phyloP scores from a whole-genome alignment of 116 monocot species.

The Papilionanthe hybrid region DNA sequence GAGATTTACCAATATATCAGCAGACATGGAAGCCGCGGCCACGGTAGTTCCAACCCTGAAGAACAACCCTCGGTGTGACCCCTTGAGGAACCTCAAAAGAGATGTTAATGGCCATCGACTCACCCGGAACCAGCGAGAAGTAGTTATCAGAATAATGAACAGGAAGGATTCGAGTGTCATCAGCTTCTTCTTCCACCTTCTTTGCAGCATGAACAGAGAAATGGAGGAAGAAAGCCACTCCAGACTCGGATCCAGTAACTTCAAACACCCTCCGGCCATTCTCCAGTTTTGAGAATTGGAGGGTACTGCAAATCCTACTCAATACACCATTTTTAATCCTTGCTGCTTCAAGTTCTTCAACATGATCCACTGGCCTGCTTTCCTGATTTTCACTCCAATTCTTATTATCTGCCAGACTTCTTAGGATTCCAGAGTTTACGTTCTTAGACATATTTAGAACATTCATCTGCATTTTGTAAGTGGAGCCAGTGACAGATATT shows the following conservation, averaged over 20 bases:
- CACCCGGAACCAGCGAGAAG: constrained; percentile 86
- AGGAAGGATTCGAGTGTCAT: constrained; percentile 85
- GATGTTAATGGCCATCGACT: constrained; percentile 44
- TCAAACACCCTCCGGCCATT: constrained; percentile 17
- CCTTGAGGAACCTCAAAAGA: constrained; percentile 74
- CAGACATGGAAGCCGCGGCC: background rate
- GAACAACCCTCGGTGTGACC: constrained; percentile 52
- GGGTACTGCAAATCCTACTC: constrained; percentile 29
- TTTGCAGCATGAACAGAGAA: constrained; percentile 73
- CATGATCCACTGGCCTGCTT: no score
- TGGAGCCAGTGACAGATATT: constrained; percentile 46
- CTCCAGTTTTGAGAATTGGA: constrained; percentile 3
- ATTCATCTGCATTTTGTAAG: constrained; percentile 53
- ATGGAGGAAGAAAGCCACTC: constrained; percentile 85
- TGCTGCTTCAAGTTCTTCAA: background rate
- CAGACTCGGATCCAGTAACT: constrained; percentile 48
- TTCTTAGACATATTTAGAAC: constrained; percentile 59
- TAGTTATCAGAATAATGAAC: constrained; percentile 97
- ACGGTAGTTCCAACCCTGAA: constrained; percentile 80
- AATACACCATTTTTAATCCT: constrained; percentile 7
- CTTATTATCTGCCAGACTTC: background rate
- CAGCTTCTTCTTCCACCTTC: constrained; percentile 17
- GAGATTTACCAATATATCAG: background rate
- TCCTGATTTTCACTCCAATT: background rate
- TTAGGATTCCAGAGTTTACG: constrained; percentile 6